A percentile compares a stretch with the other conserved stretches of the same genome.
Conservation (phyloP, 2,329 filamentous ascomycete species). For the Aspergillus hortae region DNA sequence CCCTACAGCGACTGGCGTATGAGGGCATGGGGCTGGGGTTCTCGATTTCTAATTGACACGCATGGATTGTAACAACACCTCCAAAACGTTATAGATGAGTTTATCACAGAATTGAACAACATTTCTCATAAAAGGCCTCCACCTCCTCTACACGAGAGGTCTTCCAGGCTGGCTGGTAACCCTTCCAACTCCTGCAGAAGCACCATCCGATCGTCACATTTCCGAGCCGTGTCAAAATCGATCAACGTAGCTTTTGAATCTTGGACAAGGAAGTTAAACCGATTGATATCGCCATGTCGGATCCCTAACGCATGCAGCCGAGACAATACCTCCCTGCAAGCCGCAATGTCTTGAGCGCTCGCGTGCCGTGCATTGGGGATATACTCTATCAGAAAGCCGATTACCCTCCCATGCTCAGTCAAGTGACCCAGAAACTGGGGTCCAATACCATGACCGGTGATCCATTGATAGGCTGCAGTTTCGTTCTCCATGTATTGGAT, state of each 20-base stretch:
- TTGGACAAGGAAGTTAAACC: conserved; percentile 25
- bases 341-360: conserved; percentile 15
- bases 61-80: too few species aligned
- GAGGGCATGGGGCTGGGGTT: too few species aligned
- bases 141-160: conserved; percentile 13
- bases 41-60: too few species aligned
- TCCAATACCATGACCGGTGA: conserved; percentile 31
- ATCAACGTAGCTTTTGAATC: conserved; percentile 20
- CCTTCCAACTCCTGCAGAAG: conserved; percentile 16
- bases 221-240: conserved; percentile 26
- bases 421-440: conserved; percentile 40
- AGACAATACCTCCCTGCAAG: conserved; percentile 17
- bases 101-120: background rate
- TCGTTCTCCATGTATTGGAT: conserved; percentile 35
- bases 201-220: conserved; percentile 17
- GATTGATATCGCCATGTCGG: conserved; percentile 26
- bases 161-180: conserved; percentile 11
- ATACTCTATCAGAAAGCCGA: conserved; percentile 39
- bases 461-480: conserved; percentile 36
- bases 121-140: conserved; percentile 12
- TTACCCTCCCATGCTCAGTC: conserved; percentile 36
- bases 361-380: conserved; percentile 23
- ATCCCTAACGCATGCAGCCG: conserved; percentile 24
- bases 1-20: too few species aligned
- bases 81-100: too few species aligned